Evolutionary conservation across 495 filamentous ascomycete genomes (phyloP), one percentile per base, ranked within the genome.

Genomic region (Neurospora cerealis): DNA sequence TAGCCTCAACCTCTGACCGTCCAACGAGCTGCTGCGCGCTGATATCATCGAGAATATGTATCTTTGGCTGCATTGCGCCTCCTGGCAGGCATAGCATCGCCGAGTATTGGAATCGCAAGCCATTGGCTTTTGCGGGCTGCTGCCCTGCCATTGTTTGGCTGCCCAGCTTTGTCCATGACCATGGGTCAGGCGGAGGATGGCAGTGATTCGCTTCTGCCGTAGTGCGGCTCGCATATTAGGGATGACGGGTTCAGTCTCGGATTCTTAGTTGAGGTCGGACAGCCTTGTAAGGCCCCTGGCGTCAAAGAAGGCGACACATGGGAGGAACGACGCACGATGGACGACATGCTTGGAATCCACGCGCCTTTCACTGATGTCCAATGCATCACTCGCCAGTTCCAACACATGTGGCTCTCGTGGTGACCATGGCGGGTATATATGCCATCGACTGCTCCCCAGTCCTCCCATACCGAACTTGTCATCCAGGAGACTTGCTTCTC

Each of bases 201-300:
- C 54, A 66, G 15, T 66, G 15, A 66, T 66, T 34, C 54, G 54
- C 54, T 66, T 66, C 28, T 66, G 54, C 54, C 54, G 13, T 66
- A 36, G 54, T 19, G 54, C 54, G 54, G 54, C 54, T 66, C 13
- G 54, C 54, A 66, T 34, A 66, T 66, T 66, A 66, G 28, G 54
- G 54, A 66, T 66, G 32, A 66, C 54, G 15, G 54, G 54, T 19
- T 66, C 34, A 34, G 54, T 66, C 54, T 66, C 54, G 54, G 48
- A 69, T 28, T 40, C 42, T 62, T 69, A 69, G 48, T 32, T 69
- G 36, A 62, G 10, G 71, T 72, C 36, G 36, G 46, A 69, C 71
- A 69, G 71, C n/a, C 48, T 72, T 37, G 71, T 66, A 66, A 36
- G 71, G 28, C 32, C 71, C 71, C 46, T 72, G 71, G 54, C 54